A percentile compares a stretch with the other conserved stretches of the same genome.
Evolutionary conservation across 2,329 filamentous ascomycete genomes (phyloP).

Genomic region (Botrytis deweyae): DNA sequence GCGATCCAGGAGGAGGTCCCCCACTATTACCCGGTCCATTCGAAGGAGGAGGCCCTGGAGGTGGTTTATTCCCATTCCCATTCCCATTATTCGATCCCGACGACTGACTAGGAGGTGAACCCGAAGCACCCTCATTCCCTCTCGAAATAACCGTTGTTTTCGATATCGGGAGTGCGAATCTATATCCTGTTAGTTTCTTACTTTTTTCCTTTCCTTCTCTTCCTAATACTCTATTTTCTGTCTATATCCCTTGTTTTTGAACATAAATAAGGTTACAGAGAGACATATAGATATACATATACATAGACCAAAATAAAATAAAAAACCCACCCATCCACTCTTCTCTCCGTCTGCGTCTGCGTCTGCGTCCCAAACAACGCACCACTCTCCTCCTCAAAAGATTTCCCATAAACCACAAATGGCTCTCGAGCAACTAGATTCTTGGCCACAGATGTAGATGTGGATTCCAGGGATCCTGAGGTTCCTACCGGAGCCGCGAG

Average conservation of each 20-base stretch:
- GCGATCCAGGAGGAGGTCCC: no score
- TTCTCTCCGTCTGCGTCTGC: neutral
- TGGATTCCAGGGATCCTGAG: neutral
- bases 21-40: no score
- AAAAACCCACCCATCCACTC: neutral
- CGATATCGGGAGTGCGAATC: neutral
- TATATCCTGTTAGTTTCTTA: neutral
- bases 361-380: neutral
- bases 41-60: no score
- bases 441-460: neutral
- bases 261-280: neutral
- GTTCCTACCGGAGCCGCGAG: neutral
- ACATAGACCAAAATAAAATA: no score
- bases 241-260: neutral
- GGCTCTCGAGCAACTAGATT: neutral
- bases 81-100: neutral
- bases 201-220: neutral
- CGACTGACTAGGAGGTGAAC: neutral
- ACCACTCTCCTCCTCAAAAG: neutral
- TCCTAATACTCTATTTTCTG: neutral
- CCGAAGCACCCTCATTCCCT: neutral
- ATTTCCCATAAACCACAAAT: neutral
- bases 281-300: no score
- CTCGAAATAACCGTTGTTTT: neutral
- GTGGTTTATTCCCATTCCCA: neutral